Evolutionary conservation across 306 rosid species (phyloP).

Genomic region (Cicer chorassanicum): DNA sequence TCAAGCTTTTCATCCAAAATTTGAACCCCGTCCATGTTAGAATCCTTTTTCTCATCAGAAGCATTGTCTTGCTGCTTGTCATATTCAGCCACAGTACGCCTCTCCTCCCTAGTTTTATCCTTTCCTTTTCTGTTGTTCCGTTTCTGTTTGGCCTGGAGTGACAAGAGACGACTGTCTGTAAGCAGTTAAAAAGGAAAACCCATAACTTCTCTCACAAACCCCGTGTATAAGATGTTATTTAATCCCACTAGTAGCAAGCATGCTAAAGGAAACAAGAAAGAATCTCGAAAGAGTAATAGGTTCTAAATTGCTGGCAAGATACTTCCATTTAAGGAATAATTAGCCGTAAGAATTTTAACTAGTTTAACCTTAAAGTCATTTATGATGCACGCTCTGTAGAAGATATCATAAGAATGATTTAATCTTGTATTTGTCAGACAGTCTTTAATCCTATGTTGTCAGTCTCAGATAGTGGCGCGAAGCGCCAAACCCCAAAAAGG

Average conservation of each 20-base stretch:
- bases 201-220: slow-evolving; percentile 19
- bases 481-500: no score
- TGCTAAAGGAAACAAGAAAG: slow-evolving; percentile 34
- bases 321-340: slow-evolving; percentile 10
- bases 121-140: slow-evolving; percentile 82
- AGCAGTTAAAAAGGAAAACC: slow-evolving; percentile 31
- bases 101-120: slow-evolving; percentile 87
- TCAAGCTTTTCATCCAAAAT: slow-evolving; percentile 67
- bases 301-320: slow-evolving; percentile 19
- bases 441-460: background rate
- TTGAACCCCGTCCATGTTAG: slow-evolving; percentile 59
- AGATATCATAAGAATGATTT: background rate
- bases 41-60: slow-evolving; percentile 58
- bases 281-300: slow-evolving; percentile 3
- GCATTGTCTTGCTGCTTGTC: slow-evolving; percentile 55
- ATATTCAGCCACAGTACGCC: slow-evolving; percentile 49
- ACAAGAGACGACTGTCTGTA: slow-evolving; percentile 38
- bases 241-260: slow-evolving; percentile 28
- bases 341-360: slow-evolving; percentile 16
- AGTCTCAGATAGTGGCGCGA: no score
- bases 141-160: slow-evolving; percentile 85
- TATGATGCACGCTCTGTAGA: slow-evolving; percentile 32
- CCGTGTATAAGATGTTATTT: slow-evolving; percentile 2
- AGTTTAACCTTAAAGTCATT: background rate
- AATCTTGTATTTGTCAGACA: slow-evolving; percentile 17